Evolutionary conservation across 2,329 filamentous ascomycete genomes (phyloP), one percentile per base, ranked within the genome.

Genomic region (Ophiocordyceps camponoti-saundersi): DNA sequence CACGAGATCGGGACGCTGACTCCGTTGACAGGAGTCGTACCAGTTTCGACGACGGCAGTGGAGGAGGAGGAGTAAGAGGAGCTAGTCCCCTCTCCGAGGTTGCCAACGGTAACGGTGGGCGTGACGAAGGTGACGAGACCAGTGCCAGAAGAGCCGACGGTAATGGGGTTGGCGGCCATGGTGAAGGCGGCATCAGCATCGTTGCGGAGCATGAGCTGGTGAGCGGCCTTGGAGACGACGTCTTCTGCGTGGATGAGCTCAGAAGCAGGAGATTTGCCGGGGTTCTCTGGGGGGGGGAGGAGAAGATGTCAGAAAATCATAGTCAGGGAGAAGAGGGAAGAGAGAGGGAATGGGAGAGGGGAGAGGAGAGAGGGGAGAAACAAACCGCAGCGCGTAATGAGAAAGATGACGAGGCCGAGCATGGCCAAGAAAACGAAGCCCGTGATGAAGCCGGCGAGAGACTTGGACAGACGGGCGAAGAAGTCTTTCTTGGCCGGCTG

Each of bases 1-100:
- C 53, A 65, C 63, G 61, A 61, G 50, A 64, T 55, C 1, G 63
- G 60, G 22, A 62, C 54, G 43, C 54, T 59, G 47, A 58, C 50
- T 32, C 50, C 52, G 21, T 29, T 52, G 23, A 32, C 15, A 5
- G 42, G n/a, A 10, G 42, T 36, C 18, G 49, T 42, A 4, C 22
- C 36, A 16, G 42, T 44, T 10, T 44, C 45, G 23, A 42, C 32
- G 23, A 36, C n/a, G 16, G 22, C 18, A 26, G 48, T 43, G 8
- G 16, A 36, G 11, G 36, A 22, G 13, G n/a, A n/a, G n/a, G n/a
- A n/a, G n/a, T n/a, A n/a, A n/a, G n/a, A n/a, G 11, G 36, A 22
- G 13, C 4, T n/a, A 13, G 41, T 45, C 8, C 23, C 40, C 6
- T 39, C 34, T 7, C 39, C 48, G 42, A 32, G 12, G 20, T 44